Conservation (phyloP, 805 yeast genomes). For the Cyberlindnera euphorbiiphila region DNA sequence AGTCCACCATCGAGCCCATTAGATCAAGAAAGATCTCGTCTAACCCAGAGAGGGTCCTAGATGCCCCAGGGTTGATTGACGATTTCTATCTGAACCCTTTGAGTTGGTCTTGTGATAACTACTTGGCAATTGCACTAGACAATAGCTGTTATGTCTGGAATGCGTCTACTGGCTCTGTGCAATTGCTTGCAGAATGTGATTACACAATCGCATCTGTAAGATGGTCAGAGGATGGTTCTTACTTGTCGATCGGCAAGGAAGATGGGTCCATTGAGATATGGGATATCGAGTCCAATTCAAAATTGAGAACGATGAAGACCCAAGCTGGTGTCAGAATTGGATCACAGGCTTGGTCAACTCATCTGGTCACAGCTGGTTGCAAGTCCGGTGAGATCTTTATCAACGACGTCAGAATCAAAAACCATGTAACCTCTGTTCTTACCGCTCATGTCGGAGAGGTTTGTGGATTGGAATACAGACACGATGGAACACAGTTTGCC, state of each 20-base stretch:
- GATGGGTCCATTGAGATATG: constrained; percentile 88
- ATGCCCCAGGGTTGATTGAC: constrained; percentile 92
- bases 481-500: constrained; percentile 81
- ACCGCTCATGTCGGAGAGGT: constrained; percentile 80
- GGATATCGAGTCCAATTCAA: constrained; percentile 80
- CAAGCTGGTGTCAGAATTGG: constrained; percentile 76
- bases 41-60: constrained; percentile 88
- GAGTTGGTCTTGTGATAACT: constrained; percentile 82
- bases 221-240: constrained; percentile 91
- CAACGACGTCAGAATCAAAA: constrained; percentile 84
- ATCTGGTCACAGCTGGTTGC: constrained; percentile 81
- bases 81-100: constrained; percentile 86
- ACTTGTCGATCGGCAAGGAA: constrained; percentile 76
- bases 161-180: constrained; percentile 77
- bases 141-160: constrained; percentile 88
- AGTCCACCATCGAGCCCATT: constrained; percentile 48
- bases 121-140: constrained; percentile 85
- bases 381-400: constrained; percentile 79
- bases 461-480: constrained; percentile 84
- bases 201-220: constrained; percentile 63
- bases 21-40: constrained; percentile 76
- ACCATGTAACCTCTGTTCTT: constrained; percentile 62
- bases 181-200: constrained; percentile 58
- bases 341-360: constrained; percentile 80
- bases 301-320: constrained; percentile 68